Evolutionary conservation across 805 yeast genomes (phyloP).

Genomic region (Lachancea lanzarotensis): DNA sequence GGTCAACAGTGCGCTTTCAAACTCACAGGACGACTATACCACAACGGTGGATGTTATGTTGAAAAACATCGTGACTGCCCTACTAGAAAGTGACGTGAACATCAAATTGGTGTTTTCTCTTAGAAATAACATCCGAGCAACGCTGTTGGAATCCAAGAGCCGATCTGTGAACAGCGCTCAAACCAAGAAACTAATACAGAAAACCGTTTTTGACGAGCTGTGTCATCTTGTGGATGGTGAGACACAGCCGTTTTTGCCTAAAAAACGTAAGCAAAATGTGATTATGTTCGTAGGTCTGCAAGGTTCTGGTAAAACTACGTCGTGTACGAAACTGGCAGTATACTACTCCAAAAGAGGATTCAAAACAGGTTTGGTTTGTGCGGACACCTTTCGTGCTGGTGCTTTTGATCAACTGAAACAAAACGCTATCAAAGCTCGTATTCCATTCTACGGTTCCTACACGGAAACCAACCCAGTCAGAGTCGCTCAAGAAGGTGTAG

Average conservation of each 20-base stretch:
- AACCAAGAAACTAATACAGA: constrained; percentile 76
- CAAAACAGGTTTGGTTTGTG: constrained; percentile 95
- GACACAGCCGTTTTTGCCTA: constrained; percentile 63
- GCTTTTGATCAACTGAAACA: constrained; percentile 98
- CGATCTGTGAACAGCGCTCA: constrained; percentile 36
- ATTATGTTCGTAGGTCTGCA: constrained; percentile 98
- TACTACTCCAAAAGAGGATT: constrained; percentile 90
- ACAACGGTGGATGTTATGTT: constrained; percentile 62
- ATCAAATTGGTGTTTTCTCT: constrained; percentile 72
- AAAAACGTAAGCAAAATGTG: constrained; percentile 70
- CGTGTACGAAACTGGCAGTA: constrained; percentile 94
- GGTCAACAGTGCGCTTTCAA: constrained; percentile 55
- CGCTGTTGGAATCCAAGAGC: constrained; percentile 43
- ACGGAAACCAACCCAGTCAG: constrained; percentile 93
- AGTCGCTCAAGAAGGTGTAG: constrained; percentile 88
- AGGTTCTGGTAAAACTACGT: constrained; percentile 98
- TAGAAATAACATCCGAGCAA: constrained; percentile 61
- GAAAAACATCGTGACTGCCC: constrained; percentile 84
- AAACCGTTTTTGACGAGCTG: constrained; percentile 89
- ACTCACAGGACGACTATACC: constrained; percentile 49
- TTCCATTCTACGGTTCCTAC: constrained; percentile 92
- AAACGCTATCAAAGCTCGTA: constrained; percentile 90
- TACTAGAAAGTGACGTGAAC: constrained; percentile 91
- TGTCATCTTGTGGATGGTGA: constrained; percentile 76
- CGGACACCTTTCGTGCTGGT: constrained; percentile 99